A percentile compares a stretch with the other conserved stretches of the same genome.
Evolutionary conservation across 805 yeast genomes (phyloP).

Genomic region (Lipomyces chichibuensis): DNA sequence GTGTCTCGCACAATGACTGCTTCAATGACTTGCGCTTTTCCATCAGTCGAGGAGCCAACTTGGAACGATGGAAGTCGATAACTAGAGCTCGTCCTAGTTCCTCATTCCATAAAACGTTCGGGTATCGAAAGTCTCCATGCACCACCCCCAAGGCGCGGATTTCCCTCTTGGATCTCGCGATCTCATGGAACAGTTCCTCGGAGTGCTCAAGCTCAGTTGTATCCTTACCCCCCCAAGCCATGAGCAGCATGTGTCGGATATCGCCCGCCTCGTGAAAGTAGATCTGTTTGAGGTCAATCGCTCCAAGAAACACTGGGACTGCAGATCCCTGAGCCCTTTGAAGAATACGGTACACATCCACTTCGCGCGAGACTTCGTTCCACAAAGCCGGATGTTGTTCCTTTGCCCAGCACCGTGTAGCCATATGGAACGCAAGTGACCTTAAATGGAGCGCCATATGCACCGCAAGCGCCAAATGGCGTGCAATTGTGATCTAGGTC

Average conservation of each 20-base stretch:
- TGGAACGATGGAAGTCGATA: neutral
- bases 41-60: no score
- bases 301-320: neutral
- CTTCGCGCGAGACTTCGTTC: constrained; percentile 3
- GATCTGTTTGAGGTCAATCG: neutral
- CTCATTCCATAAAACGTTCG: neutral
- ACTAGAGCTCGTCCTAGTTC: neutral
- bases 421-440: constrained; percentile 5
- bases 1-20: no score
- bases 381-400: constrained; percentile 1
- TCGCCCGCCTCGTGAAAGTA: neutral
- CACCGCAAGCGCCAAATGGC: neutral
- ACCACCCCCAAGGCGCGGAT: no score
- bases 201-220: neutral
- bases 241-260: constrained; percentile 2
- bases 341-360: neutral
- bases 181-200: neutral
- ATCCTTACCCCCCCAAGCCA: neutral
- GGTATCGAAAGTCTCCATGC: no score
- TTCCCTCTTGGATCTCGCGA: no score
- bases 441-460: constrained; percentile 1
- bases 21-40: no score
- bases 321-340: neutral
- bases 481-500: neutral
- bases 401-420: constrained; percentile 5